Base-by-base conservation (phyloP, 2,329 filamentous ascomycete genomes). In the Sporothrix inflata region DNA sequence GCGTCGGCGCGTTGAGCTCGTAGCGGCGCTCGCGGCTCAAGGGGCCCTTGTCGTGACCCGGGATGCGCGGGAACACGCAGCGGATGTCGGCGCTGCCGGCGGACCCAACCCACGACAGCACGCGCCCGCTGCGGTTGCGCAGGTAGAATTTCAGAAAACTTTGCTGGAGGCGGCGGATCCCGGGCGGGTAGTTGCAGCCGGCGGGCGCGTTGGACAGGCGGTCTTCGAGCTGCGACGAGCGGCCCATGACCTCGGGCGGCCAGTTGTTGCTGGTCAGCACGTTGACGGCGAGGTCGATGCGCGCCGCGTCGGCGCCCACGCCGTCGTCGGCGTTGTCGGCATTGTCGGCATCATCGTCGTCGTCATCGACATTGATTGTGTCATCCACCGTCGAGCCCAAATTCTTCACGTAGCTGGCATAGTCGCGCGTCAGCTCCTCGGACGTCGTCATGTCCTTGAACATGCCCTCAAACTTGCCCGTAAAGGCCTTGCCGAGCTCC, bases 401-500 rank as follows among this genome's bases (percentile, higher is more conserved):
- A 40, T 81, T 82, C 40, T 83, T 81, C 63, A 89, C 89, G 74
- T 95, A 89, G 19, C 88, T 86, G 75, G 91, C 91, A 83, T 97
- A 98, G 71, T 88, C 89, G 14, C 89, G 83, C 0, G 92, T 94
- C 34, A 98, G 86, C 75, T 97, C 95, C 71, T 91, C 90, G 0
- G 94, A 98, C 14, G 94, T 90, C 19, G 91, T 89, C 88, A 98
- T 94, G 78, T 99, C 96, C 82, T 94, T 94, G 84, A 99, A 98
- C 94, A 99, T 98, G 75, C 94, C 92, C 79, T 99, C 96, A 60
- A 99, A 89, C 79, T 97, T 97, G 78, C 89, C 85, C 0, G 96
- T 98, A 80, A 98, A 98, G 76, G 94, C 91, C 80, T 97, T 97
- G 51, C 96, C 96, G 69, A 98, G 89, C 80, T 98, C 95, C 78